Base-by-base conservation (phyloP, 768 basidiomycete species). In the Rhizopogon salebrosus region DNA sequence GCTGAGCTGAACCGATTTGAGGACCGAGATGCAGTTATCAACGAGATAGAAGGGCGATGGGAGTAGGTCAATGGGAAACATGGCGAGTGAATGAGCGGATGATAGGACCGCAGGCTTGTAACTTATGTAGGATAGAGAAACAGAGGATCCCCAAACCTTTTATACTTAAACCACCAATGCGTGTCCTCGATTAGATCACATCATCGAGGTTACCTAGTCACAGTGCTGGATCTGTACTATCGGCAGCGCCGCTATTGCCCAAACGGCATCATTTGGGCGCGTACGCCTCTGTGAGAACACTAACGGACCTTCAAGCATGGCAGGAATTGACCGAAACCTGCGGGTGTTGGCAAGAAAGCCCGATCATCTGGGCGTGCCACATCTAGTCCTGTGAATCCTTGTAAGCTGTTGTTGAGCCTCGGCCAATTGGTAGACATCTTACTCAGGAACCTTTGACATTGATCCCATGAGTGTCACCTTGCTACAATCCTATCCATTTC, bases 31-130 rank as follows among this genome's bases (percentile, higher is more conserved):
- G 13, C 73, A 74, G 14, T 80, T 71, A 38, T 72, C 70, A 54
- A 82, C 65, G 53, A 84, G 69, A 20, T 78, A 72, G 41, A 76
- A 70, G 23, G 82, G 81, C 1, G 79, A 79, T 24, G 80, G 80
- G 55, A 85, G 70, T 53, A 83, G 61, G 58, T 74, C 63, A 34
- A 67, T 51, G 9, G 60, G 58, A 52, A 60, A 57, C 67, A 68
- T 68, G 54, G 54, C 40, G 34, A 52, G 49, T 53, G 39, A 56
- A 48, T 39, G 46, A 49, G 49, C 22, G 51, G 35, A 41, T 18
- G 48, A 51, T n/a, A 22, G 22, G 31, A 22, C 43, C 41, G 50
- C 20, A 51, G 50, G 43, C 43, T 53, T 57, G 61, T 29, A 24
- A 54, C 41, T 39, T 46, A 46, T 16, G 9, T 36, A 41, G 46